phyloP scores from a whole-genome alignment of 2,329 filamentous ascomycete genomes.

The Magnaporthiopsis poae region DNA sequence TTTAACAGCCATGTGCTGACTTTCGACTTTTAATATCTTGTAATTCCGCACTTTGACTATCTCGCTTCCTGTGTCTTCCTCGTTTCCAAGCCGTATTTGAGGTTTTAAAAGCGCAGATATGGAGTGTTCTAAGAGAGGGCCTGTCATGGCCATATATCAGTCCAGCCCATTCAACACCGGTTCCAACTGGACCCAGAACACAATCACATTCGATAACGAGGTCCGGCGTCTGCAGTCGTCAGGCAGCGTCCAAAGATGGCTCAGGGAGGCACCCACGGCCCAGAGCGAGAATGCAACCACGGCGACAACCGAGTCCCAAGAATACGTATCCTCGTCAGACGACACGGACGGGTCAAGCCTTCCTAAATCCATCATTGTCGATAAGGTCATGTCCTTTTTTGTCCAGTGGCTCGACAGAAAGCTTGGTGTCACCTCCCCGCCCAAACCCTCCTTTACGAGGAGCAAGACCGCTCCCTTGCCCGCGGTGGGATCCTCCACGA shows the following conservation, averaged over 20 bases:
- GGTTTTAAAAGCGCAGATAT: too few species aligned
- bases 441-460: too few species aligned
- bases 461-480: too few species aligned
- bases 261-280: too few species aligned
- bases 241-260: neutral
- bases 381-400: constrained; percentile 1
- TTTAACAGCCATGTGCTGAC: neutral
- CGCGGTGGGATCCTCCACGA: too few species aligned
- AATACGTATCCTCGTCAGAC: neutral
- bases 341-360: neutral
- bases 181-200: neutral
- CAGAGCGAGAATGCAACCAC: neutral
- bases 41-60: neutral
- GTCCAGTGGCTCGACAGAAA: neutral
- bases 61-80: neutral
- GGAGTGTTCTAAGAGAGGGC: neutral
- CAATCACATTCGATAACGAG: neutral
- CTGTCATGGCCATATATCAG: neutral
- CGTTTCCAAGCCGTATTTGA: neutral
- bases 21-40: neutral
- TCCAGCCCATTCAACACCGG: neutral
- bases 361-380: neutral
- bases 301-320: neutral
- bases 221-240: too few species aligned
- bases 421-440: neutral